Conservation (phyloP, 345 rosid species). For the Aquilaria sinensis region DNA sequence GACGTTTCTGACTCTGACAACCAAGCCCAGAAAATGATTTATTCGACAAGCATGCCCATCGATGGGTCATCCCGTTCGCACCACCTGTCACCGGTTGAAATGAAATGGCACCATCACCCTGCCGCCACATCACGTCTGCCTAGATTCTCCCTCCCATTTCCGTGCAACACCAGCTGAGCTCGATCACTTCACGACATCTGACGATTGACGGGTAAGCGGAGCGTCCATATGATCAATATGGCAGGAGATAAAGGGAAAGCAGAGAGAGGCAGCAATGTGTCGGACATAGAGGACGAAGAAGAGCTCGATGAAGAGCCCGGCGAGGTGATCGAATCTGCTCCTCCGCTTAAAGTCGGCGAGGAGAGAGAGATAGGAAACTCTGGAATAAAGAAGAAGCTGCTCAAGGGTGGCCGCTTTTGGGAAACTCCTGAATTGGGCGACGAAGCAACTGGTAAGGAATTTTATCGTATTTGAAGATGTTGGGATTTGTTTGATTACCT, state of each 20-base stretch:
- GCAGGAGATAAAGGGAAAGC: conserved; percentile 16
- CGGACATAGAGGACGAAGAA: conserved; percentile 27
- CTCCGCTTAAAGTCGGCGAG: conserved; percentile 52
- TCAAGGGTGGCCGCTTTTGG: conserved; percentile 37
- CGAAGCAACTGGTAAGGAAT: conserved; percentile 37
- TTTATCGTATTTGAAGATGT: background rate
- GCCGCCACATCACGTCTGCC: conserved; percentile 9
- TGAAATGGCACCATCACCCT: background rate
- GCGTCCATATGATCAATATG: conserved; percentile 1
- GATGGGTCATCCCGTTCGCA: too few species aligned
- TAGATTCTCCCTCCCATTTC: background rate
- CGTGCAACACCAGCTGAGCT: background rate
- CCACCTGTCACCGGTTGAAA: too few species aligned
- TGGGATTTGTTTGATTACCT: background rate
- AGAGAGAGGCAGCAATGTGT: conserved; percentile 17
- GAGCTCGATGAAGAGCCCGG: conserved; percentile 61
- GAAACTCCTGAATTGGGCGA: conserved; percentile 58
- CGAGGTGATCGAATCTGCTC: conserved; percentile 60
- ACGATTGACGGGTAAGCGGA: too few species aligned
- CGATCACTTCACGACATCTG: background rate
- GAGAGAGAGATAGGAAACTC: conserved; percentile 36
- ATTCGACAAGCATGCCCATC: too few species aligned
- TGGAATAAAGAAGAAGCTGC: conserved; percentile 47
- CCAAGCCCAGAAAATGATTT: background rate
- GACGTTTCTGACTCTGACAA: too few species aligned